Percentiles rank a stretch among this genome's conserved stretches.
These are phyloP conservation scores for Caulochytrium protostelioides DNA, from an alignment of 371 early-diverging fungal species.

Conservation along the genomic window DNA sequence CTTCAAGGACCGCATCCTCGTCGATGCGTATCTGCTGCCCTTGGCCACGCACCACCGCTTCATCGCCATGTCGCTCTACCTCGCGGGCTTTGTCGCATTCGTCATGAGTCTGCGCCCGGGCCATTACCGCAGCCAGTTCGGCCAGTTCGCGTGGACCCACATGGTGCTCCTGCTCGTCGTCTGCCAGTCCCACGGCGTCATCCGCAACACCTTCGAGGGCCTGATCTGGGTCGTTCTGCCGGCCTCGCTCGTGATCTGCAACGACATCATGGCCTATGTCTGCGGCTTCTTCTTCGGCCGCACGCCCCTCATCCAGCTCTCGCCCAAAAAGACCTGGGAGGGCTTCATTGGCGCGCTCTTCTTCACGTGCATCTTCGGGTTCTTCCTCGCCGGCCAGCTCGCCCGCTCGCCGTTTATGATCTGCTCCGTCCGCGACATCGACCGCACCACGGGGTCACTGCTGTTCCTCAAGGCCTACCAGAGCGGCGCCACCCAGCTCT, in stretches of 20 bases:
- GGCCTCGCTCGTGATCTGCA: constrained; percentile 74
- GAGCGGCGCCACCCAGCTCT: constrained; percentile 29
- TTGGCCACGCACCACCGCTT: constrained; percentile 84
- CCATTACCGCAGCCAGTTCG: constrained; percentile 56
- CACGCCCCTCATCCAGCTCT: constrained; percentile 79
- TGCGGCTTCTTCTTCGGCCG: constrained; percentile 81
- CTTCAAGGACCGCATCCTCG: constrained; percentile 51
- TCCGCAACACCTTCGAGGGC: constrained; percentile 93
- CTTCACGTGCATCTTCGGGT: constrained; percentile 65
- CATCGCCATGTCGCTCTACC: constrained; percentile 71
- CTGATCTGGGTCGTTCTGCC: constrained; percentile 89
- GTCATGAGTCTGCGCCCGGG: constrained; percentile 78
- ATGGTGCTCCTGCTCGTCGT: constrained; percentile 79
- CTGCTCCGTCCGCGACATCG: constrained; percentile 57
- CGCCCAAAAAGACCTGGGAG: constrained; percentile 99
- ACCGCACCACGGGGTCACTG: constrained; percentile 41
- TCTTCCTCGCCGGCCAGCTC: constrained; percentile 37
- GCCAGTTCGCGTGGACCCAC: constrained; percentile 87
- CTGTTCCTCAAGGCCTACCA: constrained; percentile 66
- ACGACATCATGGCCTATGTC: constrained; percentile 96
- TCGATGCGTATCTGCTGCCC: constrained; percentile 56
- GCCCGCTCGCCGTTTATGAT: constrained; percentile 54
- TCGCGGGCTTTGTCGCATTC: constrained; percentile 77
- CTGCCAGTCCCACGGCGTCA: constrained; percentile 72
- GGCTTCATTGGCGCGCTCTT: constrained; percentile 92